phyloP scores from a whole-genome alignment of 441 rosid genomes.

The Erodium chrysanthum region DNA sequence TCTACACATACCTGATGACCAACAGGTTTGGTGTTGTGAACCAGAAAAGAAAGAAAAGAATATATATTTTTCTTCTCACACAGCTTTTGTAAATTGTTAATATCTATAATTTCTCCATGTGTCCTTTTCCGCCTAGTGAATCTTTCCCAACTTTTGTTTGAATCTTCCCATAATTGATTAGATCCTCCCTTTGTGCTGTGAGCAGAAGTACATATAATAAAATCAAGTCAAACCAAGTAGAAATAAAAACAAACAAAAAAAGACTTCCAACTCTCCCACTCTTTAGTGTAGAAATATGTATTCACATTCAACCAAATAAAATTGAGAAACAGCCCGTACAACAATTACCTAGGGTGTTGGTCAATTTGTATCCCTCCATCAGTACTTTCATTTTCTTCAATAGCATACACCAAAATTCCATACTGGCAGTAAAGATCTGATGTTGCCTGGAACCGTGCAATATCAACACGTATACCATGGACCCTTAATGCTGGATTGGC shows the following conservation, averaged over 20 bases:
- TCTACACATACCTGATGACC: constrained; percentile 89
- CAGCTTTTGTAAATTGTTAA: constrained; percentile 65
- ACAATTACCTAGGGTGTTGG: constrained; percentile 38
- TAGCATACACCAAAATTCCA: constrained; percentile 68
- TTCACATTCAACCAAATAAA: no score
- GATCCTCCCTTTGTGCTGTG: constrained; percentile 30
- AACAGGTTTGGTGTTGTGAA: constrained; percentile 95
- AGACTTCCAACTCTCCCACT: no score
- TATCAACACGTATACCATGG: constrained; percentile 61
- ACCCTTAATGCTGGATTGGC: constrained; percentile 78
- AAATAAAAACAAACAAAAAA: background rate
- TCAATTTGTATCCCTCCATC: constrained; percentile 25
- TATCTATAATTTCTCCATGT: constrained; percentile 58
- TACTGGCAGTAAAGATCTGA: constrained; percentile 76
- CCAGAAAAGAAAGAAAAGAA: constrained; percentile 77
- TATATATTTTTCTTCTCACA: constrained; percentile 86
- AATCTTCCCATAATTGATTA: constrained; percentile 22
- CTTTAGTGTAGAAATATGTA: no score
- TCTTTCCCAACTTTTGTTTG: constrained; percentile 39
- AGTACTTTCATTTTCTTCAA: constrained; percentile 36
- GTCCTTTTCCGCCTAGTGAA: constrained; percentile 43
- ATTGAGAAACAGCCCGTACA: background rate
- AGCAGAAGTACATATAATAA: constrained; percentile 18
- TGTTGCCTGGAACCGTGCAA: constrained; percentile 85
- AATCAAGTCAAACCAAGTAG: constrained; percentile 26